A percentile compares a stretch with the other conserved stretches of the same genome.
phyloP scores from a whole-genome alignment of 1,284 basidiomycete species.

The Tilletia indica region DNA sequence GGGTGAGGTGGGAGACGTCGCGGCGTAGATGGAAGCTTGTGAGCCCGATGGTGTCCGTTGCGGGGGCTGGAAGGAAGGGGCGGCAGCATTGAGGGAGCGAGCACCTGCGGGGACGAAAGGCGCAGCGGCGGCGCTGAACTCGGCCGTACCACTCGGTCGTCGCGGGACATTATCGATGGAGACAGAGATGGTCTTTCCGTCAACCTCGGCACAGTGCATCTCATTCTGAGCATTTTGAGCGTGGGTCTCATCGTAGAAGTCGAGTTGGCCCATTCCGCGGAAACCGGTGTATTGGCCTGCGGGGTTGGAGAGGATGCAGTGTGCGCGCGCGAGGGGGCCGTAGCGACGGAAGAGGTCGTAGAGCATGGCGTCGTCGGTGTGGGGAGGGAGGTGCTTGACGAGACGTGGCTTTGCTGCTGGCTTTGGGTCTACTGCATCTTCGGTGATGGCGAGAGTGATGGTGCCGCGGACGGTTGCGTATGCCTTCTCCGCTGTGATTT shows the following conservation, averaged over 20 bases:
- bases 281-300: conserved; percentile 45
- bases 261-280: conserved; percentile 43
- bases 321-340: conserved; percentile 38
- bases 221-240: conserved; percentile 39
- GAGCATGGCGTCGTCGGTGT: conserved; percentile 36
- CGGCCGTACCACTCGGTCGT: conserved; percentile 17
- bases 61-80: conserved; percentile 35
- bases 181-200: conserved; percentile 46
- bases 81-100: conserved; percentile 32
- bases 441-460: conserved; percentile 31
- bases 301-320: conserved; percentile 41
- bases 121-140: conserved; percentile 37
- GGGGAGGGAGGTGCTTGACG: conserved; percentile 43
- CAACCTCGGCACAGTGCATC: conserved; percentile 45
- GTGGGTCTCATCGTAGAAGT: conserved; percentile 40
- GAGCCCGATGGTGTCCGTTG: conserved; percentile 27
- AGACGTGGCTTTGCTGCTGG: conserved; percentile 39
- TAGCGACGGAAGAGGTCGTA: conserved; percentile 47
- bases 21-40: conserved; percentile 34
- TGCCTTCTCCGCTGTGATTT: conserved; percentile 38
- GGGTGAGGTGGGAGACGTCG: conserved; percentile 1
- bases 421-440: conserved; percentile 30
- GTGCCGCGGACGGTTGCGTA: conserved; percentile 39
- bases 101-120: conserved; percentile 36
- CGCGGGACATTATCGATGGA: conserved; percentile 30